Evolutionary conservation across 2,329 filamentous ascomycete species (phyloP).

Genomic region (Nigrograna mackinnonii): DNA sequence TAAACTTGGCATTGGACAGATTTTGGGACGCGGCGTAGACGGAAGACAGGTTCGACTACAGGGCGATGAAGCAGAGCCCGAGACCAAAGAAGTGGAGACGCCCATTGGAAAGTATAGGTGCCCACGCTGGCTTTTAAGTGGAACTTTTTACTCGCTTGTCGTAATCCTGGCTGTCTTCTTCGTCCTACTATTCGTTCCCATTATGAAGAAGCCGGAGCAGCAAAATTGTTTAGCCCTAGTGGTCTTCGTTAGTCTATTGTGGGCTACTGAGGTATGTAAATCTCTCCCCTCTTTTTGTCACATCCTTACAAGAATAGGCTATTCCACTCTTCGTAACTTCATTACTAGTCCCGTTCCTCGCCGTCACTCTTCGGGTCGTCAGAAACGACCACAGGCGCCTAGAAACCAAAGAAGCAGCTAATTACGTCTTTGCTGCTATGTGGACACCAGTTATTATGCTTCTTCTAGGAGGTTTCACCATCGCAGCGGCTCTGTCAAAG

Average conservation of each 20-base stretch:
- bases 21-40: constrained; percentile 76
- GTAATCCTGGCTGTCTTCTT: constrained; percentile 74
- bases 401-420: constrained; percentile 77
- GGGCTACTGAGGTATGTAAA: constrained; percentile 81
- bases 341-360: constrained; percentile 88
- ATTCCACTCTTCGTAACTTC: constrained; percentile 98
- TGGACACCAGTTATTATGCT: constrained; percentile 99
- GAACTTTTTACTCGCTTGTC: constrained; percentile 77
- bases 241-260: constrained; percentile 88
- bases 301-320: constrained; percentile 56
- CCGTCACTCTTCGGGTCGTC: constrained; percentile 83
- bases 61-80: constrained; percentile 74
- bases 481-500: constrained; percentile 93
- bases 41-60: constrained; percentile 73
- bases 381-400: constrained; percentile 75
- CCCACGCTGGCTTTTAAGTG: constrained; percentile 82
- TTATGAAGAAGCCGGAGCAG: constrained; percentile 86
- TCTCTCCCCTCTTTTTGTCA: background rate
- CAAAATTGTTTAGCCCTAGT: constrained; percentile 95
- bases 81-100: constrained; percentile 72
- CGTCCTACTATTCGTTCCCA: constrained; percentile 72
- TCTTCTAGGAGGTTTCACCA: constrained; percentile 90
- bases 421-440: constrained; percentile 91
- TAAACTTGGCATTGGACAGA: constrained; percentile 77
- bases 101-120: constrained; percentile 77